Conservation (phyloP, 768 basidiomycete genomes). For the Boletellus emodensis region DNA sequence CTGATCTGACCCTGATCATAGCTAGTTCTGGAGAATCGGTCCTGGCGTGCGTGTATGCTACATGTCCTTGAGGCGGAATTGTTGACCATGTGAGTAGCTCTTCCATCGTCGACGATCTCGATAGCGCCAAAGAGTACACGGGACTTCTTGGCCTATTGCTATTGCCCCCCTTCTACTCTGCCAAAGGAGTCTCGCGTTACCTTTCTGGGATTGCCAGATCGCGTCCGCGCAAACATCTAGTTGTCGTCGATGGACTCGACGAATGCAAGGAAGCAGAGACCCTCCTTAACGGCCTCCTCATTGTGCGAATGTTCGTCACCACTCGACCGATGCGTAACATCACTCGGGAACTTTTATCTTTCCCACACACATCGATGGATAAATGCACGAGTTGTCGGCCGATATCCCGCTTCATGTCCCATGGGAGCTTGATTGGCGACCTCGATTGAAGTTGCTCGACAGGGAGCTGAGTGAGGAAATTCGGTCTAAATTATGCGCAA, state of each 20-base stretch:
- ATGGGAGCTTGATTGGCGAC: constrained; percentile 6
- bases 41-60: background rate
- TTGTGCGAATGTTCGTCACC: constrained; percentile 3
- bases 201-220: background rate
- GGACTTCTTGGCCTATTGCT: constrained; percentile 15
- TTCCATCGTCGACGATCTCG: background rate
- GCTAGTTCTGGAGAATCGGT: constrained; percentile 1
- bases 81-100: background rate
- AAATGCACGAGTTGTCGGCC: background rate
- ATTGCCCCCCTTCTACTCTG: constrained; percentile 12
- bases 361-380: constrained; percentile 11
- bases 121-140: background rate
- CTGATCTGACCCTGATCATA: background rate
- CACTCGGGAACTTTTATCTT: background rate
- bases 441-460: constrained; percentile 2
- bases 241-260: constrained; percentile 22
- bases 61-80: too few relatives aligned
- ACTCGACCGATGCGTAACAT: constrained; percentile 9
- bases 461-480: constrained; percentile 8
- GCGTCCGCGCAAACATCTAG: constrained; percentile 1
- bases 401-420: constrained; percentile 12
- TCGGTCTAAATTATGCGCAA: background rate
- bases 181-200: background rate
- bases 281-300: constrained; percentile 9
- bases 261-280: constrained; percentile 16